phyloP scores from a whole-genome alignment of 768 basidiomycete species.

The Ramaria sp. region DNA sequence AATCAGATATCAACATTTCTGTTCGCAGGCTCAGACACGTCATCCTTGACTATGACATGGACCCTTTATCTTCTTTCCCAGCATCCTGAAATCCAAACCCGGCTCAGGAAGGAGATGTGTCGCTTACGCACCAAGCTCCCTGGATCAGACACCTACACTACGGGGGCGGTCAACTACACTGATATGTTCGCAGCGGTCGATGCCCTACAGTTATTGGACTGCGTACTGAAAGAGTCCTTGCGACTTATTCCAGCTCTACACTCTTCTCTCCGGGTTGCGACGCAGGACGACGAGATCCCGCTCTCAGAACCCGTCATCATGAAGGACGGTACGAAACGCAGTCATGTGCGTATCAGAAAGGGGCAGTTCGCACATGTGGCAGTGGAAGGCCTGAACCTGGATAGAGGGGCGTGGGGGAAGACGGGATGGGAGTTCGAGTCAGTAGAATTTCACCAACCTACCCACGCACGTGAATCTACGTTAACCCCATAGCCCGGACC shows the following conservation, averaged over 20 bases:
- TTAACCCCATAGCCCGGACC: conserved; percentile 47
- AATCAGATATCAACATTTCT: conserved; percentile 83
- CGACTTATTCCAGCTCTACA: conserved; percentile 55
- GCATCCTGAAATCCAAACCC: conserved; percentile 54
- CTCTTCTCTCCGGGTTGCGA: conserved; percentile 71
- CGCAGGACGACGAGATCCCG: conserved; percentile 68
- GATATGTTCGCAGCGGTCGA: conserved; percentile 48
- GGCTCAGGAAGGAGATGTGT: conserved; percentile 59
- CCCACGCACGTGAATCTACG: neutral
- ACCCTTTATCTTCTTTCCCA: conserved; percentile 64
- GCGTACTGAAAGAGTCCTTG: conserved; percentile 46
- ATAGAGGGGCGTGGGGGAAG: conserved; percentile 68
- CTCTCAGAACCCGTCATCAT: conserved; percentile 49
- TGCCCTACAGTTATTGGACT: conserved; percentile 41
- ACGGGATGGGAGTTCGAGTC: conserved; percentile 79
- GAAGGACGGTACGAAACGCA: conserved; percentile 29
- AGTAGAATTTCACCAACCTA: neutral
- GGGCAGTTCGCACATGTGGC: conserved; percentile 72
- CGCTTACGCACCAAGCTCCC: neutral
- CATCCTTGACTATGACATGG: conserved; percentile 78
- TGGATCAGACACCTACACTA: neutral
- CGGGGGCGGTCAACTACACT: neutral
- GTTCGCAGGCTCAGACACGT: conserved; percentile 86
- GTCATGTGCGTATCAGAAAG: conserved; percentile 27
- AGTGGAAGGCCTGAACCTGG: conserved; percentile 70